A percentile compares a stretch with the other conserved stretches of the same genome.
These are phyloP conservation scores for Ustilago tritici DNA, from an alignment of 1,284 basidiomycete genomes.

Conservation along the genomic window DNA sequence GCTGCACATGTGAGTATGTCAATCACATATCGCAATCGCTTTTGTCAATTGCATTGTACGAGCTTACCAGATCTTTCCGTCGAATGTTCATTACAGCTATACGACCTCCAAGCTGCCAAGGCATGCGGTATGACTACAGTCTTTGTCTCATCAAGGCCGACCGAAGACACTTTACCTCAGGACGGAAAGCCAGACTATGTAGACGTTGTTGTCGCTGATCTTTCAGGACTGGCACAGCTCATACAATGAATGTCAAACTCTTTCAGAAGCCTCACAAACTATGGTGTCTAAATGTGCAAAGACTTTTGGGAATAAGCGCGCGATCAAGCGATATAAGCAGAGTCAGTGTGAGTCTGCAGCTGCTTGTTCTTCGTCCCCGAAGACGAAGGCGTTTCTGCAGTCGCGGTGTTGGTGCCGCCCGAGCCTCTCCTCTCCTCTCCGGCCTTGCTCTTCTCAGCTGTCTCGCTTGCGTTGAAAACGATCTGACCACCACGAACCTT, in stretches of 20 bases:
- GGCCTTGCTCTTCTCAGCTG: not conserved
- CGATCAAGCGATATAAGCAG: slow-evolving; percentile 21
- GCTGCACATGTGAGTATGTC: slow-evolving; percentile 30
- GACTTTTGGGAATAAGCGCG: not conserved
- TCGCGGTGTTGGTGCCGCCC: not conserved
- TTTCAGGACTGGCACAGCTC: slow-evolving; percentile 27
- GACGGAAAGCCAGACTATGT: slow-evolving; percentile 37
- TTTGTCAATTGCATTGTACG: no score
- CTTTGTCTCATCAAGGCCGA: slow-evolving; percentile 34
- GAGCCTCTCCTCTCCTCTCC: slow-evolving; percentile 10
- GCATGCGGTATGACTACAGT: slow-evolving; percentile 40
- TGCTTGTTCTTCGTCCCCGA: slow-evolving; percentile 6
- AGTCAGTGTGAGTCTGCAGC: slow-evolving; percentile 4
- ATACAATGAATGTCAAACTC: not conserved
- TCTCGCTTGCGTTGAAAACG: not conserved
- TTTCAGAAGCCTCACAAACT: not conserved
- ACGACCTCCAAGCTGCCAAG: slow-evolving; percentile 42
- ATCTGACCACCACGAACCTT: slow-evolving; percentile 4
- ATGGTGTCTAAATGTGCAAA: not conserved
- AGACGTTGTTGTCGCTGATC: slow-evolving; percentile 30
- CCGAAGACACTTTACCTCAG: slow-evolving; percentile 27
- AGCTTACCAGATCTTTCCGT: not conserved
- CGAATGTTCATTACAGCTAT: slow-evolving; percentile 15
- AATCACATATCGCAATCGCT: not conserved
- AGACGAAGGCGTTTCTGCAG: not conserved